These are phyloP conservation scores for Bjerkandera adusta DNA, from an alignment of 1,284 basidiomycete species.

Conservation along the genomic window DNA sequence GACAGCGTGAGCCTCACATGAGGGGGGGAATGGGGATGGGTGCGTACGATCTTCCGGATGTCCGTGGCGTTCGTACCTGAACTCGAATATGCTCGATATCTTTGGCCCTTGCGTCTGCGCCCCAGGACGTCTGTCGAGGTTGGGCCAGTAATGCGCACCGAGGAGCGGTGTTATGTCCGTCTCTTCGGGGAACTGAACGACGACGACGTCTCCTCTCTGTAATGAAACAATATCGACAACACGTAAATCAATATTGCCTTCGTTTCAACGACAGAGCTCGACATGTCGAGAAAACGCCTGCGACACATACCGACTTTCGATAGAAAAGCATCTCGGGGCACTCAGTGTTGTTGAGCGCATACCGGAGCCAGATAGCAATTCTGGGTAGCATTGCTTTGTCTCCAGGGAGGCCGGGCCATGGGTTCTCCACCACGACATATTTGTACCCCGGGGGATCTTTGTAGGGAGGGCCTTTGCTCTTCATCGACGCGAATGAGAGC, in stretches of 20 bases:
- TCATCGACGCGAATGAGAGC: too few species aligned
- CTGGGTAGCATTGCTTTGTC: slow-evolving; percentile 11
- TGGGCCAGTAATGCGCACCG: slow-evolving; percentile 28
- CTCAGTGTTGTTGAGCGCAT: slow-evolving; percentile 24
- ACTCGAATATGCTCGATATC: slow-evolving; percentile 29
- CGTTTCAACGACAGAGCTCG: background rate
- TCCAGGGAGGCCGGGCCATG: slow-evolving; percentile 24
- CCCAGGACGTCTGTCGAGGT: slow-evolving; percentile 14
- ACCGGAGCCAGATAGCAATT: slow-evolving; percentile 27
- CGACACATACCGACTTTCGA: slow-evolving; percentile 24
- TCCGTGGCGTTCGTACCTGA: slow-evolving; percentile 28
- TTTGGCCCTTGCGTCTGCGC: slow-evolving; percentile 4
- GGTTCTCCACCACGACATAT: slow-evolving; percentile 29
- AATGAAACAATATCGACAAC: background rate
- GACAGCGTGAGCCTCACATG: background rate
- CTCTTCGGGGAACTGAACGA: slow-evolving; percentile 24
- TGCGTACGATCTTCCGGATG: slow-evolving; percentile 28
- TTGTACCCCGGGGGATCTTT: slow-evolving; percentile 28
- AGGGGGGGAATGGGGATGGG: background rate
- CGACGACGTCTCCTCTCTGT: slow-evolving; percentile 28
- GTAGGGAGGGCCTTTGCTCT: slow-evolving; percentile 29
- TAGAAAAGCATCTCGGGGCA: slow-evolving; percentile 19
- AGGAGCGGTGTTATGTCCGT: slow-evolving; percentile 25
- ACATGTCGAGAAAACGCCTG: background rate
- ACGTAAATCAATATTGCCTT: background rate